Evolutionary conservation across 139 green algal genomes (phyloP).

Genomic region (Chlamydomonas asymmetrica): DNA sequence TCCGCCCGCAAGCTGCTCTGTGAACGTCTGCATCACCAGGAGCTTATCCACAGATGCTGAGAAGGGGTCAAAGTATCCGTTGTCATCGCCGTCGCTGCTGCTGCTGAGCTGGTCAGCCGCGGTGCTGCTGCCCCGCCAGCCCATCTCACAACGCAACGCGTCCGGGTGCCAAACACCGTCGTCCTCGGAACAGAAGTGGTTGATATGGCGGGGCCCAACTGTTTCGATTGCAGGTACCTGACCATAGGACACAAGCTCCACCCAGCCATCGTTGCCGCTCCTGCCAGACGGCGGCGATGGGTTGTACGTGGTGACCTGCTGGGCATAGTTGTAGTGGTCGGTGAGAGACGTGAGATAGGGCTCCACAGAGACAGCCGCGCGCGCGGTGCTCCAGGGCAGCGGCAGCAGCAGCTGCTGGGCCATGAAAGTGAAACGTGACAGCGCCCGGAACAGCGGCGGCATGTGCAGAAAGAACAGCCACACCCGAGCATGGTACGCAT

Average conservation of each 20-base stretch:
- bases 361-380: neutral
- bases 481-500: neutral
- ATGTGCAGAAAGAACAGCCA: constrained; percentile 64
- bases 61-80: constrained; percentile 48
- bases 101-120: constrained; percentile 22
- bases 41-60: neutral
- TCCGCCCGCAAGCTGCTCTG: constrained; percentile 24
- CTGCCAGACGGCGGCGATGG: neutral
- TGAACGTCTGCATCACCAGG: constrained; percentile 25
- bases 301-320: constrained; percentile 4
- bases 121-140: constrained; percentile 39
- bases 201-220: constrained; percentile 31
- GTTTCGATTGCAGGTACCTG: neutral
- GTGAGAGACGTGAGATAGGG: neutral
- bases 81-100: neutral
- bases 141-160: constrained; percentile 24
- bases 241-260: constrained; percentile 11
- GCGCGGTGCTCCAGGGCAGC: neutral
- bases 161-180: constrained; percentile 59
- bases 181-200: neutral
- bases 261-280: neutral
- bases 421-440: constrained; percentile 45
- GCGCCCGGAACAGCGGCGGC: constrained; percentile 37
- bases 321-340: constrained; percentile 26
- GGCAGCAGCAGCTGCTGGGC: constrained; percentile 56